A percentile compares a stretch with the other conserved stretches of the same genome.
Conservation (phyloP, 2,329 filamentous ascomycete genomes). For the Alternaria angustiovoidea region DNA sequence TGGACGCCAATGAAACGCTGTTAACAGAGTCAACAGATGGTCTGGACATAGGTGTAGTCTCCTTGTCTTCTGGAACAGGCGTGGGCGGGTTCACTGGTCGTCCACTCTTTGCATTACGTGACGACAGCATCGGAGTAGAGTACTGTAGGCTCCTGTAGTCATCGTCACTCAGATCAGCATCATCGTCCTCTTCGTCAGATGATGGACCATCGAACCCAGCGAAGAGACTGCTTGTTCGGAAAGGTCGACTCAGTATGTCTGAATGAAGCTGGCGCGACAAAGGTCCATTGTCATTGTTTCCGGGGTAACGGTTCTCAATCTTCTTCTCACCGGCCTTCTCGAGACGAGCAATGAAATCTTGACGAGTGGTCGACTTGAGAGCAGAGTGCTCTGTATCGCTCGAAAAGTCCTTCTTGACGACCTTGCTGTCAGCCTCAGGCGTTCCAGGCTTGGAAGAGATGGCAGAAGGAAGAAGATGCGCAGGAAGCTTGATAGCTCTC, state of each 20-base stretch:
- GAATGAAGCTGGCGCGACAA: conserved; percentile 66
- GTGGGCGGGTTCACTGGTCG: conserved; percentile 53
- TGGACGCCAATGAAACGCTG: conserved; percentile 29
- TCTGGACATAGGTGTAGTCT: conserved; percentile 39
- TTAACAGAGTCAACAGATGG: conserved; percentile 43
- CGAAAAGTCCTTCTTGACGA: conserved; percentile 24
- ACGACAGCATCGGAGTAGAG: conserved; percentile 56
- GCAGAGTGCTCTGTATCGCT: conserved; percentile 22
- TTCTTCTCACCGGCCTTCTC: conserved; percentile 38
- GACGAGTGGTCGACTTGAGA: conserved; percentile 32
- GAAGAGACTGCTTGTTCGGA: conserved; percentile 84
- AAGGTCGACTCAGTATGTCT: conserved; percentile 69
- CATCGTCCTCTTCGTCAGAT: conserved; percentile 58
- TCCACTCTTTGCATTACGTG: conserved; percentile 60
- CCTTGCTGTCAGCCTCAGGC: conserved; percentile 36
- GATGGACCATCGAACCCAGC: conserved; percentile 80
- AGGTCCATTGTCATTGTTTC: conserved; percentile 82
- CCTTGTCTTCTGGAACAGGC: conserved; percentile 54
- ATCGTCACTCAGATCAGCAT: conserved; percentile 69
- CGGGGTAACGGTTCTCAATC: conserved; percentile 73
- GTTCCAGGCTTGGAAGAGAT: conserved; percentile 65
- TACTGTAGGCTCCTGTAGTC: conserved; percentile 62
- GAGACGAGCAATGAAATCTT: conserved; percentile 41
- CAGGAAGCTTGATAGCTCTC: conserved; percentile 75
- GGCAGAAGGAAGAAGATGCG: conserved; percentile 79